Evolutionary conservation across 306 rosid genomes (phyloP), one percentile per base, ranked within the genome.

Genomic region (Medicago lupulina): DNA sequence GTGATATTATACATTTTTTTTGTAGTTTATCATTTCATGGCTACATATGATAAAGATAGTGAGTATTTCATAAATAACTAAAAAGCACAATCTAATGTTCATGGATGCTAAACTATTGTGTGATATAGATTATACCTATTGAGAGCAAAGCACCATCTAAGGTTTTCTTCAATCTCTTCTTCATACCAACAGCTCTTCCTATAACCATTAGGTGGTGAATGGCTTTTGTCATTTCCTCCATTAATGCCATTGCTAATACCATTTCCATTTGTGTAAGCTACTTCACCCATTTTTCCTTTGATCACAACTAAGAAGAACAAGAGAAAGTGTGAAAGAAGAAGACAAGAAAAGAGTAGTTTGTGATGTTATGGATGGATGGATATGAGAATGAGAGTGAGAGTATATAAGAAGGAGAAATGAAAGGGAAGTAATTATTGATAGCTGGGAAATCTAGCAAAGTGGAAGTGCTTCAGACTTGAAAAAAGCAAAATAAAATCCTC

Each of bases 151-250:
- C 96, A 91, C 98, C 98, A 94, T 87, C 98, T 88, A 34, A 94
- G 66, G 67, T 94, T 88, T 70, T 94, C 98, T 81, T 94, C 98
- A 68, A 91, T 94, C 86, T 94, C 98, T 78, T 94, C 97, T 78
- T 94, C 98, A 57, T 94, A 94, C 98, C 98, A 94, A 77, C 98
- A 94, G 71, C 98, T 91, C 75, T 91, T 94, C 74, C 98, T 82
- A 54, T 91, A 91, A 63, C 98, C 98, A 90, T 86, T 91, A 9
- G 84, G 87, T 0, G 83, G 87, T 0, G 95, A 67, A 72, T 87
- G 86, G 36, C 47, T 78, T 76, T 90, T 87, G 31, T 86, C 93
- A 77, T 82, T 82, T 64, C 79, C 90, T 59, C 83, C 91, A 73
- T 79, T 78, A 39, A 61, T 28, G 25, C 89, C 92, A 81, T 89